Evolutionary conservation across 352 stramenopile species (phyloP), one percentile per base, ranked within the genome.

Genomic region (Albugo candida): DNA sequence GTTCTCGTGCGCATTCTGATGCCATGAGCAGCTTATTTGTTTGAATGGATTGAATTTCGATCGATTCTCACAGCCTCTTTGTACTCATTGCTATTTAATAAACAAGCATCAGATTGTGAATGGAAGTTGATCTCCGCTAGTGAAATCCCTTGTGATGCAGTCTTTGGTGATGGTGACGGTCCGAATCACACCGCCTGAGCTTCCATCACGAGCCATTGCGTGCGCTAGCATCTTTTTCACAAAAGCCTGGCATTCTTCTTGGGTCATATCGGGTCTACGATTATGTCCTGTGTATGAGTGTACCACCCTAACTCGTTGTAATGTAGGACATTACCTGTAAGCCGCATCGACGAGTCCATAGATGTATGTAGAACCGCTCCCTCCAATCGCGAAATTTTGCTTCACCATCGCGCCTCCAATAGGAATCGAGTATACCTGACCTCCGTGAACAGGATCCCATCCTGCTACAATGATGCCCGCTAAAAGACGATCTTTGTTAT

Each of bases 181-280:
- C 51, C 95, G 80, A 63, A 99, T 98, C 40, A 98, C 91, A 51
- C 95, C 95, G 45, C 95, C 95, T n/a, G 88, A 98, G 53, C 83
- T 97, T 47, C 95, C 95, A 74, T 99, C 95, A 21, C 95, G 77
- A 13, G 94, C 87, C 95, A 99, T 99, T 21, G 95, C 95, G 71
- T 98, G 94, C 34, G 81, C 58, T 51, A 98, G 64, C 48, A 85
- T 75, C 63, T 97, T 97, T 59, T 95, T 96, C 39, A 97, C 92
- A 55, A 98, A 94, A 24, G 65, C 56, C 53, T 93, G 64, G 43
- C 85, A 96, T 67, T 98, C 93, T n/a, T 96, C 85, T 60, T 95
- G 87, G 17, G 78, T 96, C 95, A 99, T 99, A 54, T 83, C 74
- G 20, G 78, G 65, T 64, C 76, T 83, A 48, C 31, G 37, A 41